A percentile compares a stretch with the other conserved stretches of the same genome.
Conservation (phyloP, 345 rosid species). For the Populus davidiana region DNA sequence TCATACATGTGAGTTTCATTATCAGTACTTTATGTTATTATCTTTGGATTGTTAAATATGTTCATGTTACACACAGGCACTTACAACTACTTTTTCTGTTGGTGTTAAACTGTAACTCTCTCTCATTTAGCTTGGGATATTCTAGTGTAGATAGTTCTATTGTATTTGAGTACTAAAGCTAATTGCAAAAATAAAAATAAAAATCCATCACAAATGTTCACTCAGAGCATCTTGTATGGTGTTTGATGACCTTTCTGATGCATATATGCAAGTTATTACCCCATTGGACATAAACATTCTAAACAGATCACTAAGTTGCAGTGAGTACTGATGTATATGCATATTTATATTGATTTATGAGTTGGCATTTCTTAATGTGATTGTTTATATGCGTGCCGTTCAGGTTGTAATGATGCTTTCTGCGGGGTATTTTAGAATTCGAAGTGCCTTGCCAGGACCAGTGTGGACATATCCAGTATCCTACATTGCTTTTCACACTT, state of each 20-base stretch:
- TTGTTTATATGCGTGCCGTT: slow-evolving; percentile 12
- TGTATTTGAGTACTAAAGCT: not conserved
- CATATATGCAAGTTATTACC: not conserved
- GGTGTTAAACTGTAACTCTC: not conserved
- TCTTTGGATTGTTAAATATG: not conserved
- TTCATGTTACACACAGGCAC: not conserved
- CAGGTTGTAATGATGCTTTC: slow-evolving; percentile 98
- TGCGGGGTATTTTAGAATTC: slow-evolving; percentile 90
- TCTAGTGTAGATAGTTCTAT: not conserved
- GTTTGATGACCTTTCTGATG: not conserved
- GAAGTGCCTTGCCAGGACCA: slow-evolving; percentile 72
- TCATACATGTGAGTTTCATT: slow-evolving; percentile 56
- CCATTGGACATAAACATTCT: not conserved
- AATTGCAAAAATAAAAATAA: not conserved
- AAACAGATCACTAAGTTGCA: not conserved
- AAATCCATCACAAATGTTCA: not conserved
- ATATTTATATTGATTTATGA: not conserved
- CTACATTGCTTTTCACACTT: slow-evolving; percentile 81
- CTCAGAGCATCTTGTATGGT: not conserved
- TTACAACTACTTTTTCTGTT: not conserved
- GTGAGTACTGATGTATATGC: not conserved
- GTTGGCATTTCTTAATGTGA: slow-evolving; percentile 3
- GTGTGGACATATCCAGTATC: slow-evolving; percentile 93
- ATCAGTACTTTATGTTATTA: not conserved
- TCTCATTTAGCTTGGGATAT: not conserved